These are phyloP conservation scores for Isatis tinctoria DNA, from an alignment of 345 rosid genomes.

Conservation along the genomic window DNA sequence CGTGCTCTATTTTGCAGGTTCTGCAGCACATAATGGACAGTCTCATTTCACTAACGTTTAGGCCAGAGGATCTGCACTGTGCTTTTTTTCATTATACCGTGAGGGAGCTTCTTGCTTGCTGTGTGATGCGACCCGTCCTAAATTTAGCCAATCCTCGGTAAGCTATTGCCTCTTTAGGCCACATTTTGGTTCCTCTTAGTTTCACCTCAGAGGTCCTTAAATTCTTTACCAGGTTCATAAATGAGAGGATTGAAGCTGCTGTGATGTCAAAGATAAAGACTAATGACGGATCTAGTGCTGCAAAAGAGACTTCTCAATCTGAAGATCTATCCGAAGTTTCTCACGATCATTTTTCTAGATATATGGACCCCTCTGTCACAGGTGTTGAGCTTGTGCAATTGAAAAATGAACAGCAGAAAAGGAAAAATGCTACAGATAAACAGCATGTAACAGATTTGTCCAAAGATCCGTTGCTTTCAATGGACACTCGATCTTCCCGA, in stretches of 20 bases:
- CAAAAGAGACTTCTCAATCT: slow-evolving; percentile 52
- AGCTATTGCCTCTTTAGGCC: slow-evolving; percentile 9
- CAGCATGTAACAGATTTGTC: slow-evolving; percentile 40
- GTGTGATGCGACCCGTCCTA: slow-evolving; percentile 85
- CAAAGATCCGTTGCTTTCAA: slow-evolving; percentile 92
- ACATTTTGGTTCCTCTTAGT: slow-evolving; percentile 5
- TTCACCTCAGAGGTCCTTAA: slow-evolving; percentile 13
- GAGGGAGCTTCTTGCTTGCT: slow-evolving; percentile 95
- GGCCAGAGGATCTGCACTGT: slow-evolving; percentile 84
- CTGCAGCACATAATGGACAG: slow-evolving; percentile 88
- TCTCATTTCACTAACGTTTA: slow-evolving; percentile 73
- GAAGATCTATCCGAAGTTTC: slow-evolving; percentile 57
- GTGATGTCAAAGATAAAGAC: slow-evolving; percentile 57
- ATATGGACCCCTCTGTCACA: slow-evolving; percentile 74
- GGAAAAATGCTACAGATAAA: slow-evolving; percentile 36
- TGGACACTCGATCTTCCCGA: slow-evolving; percentile 68
- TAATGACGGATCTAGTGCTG: slow-evolving; percentile 40
- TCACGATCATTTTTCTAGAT: slow-evolving; percentile 63
- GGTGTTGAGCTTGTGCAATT: slow-evolving; percentile 95
- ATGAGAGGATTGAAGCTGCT: slow-evolving; percentile 81
- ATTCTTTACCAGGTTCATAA: slow-evolving; percentile 65
- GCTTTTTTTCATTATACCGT: slow-evolving; percentile 66
- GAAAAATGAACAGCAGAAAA: slow-evolving; percentile 50
- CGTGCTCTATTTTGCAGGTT: slow-evolving; percentile 51
- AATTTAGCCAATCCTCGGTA: slow-evolving; percentile 93